These are phyloP conservation scores for Talaromyces verruculosus DNA, from an alignment of 2,329 filamentous ascomycete species.

Conservation along the genomic window DNA sequence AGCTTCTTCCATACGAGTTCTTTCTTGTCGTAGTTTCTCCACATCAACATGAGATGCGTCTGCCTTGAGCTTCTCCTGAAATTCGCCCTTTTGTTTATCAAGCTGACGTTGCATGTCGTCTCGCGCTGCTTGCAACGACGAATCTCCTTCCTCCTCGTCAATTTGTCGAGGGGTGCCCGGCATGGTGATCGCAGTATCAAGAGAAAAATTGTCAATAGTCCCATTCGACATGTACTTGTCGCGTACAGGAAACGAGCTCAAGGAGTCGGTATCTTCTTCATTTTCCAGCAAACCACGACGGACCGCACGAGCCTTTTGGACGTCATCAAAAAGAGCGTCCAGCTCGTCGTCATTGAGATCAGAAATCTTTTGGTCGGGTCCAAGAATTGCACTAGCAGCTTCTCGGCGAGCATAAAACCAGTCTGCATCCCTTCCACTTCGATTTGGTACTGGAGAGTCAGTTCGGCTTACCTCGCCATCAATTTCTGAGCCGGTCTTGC, in stretches of 20 bases:
- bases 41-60: slow-evolving; percentile 70
- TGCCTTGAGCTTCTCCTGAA: slow-evolving; percentile 74
- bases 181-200: slow-evolving; percentile 92
- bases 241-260: slow-evolving; percentile 79
- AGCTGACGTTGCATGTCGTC: slow-evolving; percentile 83
- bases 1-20: slow-evolving; percentile 78
- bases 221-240: slow-evolving; percentile 96
- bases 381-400: slow-evolving; percentile 86
- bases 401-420: slow-evolving; percentile 93
- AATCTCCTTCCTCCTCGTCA: slow-evolving; percentile 62
- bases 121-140: slow-evolving; percentile 69
- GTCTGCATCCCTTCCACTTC: slow-evolving; percentile 74
- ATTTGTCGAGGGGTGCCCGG: slow-evolving; percentile 78
- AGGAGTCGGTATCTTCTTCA: slow-evolving; percentile 82
- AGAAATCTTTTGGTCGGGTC: slow-evolving; percentile 86
- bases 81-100: slow-evolving; percentile 81
- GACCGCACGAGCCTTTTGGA: slow-evolving; percentile 83
- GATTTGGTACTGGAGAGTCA: slow-evolving; percentile 73
- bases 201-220: slow-evolving; percentile 91
- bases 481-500: slow-evolving; percentile 74
- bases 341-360: slow-evolving; percentile 91
- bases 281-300: slow-evolving; percentile 66
- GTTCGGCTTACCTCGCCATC: slow-evolving; percentile 70
- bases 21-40: slow-evolving; percentile 80
- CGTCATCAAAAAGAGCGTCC: slow-evolving; percentile 88